phyloP scores from a whole-genome alignment of 2,329 filamentous ascomycete species.

The Thielaviopsis ethacetica region DNA sequence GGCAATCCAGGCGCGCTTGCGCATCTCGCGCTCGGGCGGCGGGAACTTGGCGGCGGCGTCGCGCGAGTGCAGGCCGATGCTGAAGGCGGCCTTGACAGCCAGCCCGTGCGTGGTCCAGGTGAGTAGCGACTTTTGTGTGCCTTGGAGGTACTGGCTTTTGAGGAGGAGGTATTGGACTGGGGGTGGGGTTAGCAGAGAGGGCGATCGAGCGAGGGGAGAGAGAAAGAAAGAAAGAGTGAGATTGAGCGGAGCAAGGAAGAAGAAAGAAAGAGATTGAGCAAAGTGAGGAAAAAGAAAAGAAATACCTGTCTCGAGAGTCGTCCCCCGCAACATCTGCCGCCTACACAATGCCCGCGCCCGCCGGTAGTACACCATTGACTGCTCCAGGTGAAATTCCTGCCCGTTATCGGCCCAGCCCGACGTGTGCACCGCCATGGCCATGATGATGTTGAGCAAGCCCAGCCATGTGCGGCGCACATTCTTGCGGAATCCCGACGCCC shows the following conservation, averaged over 20 bases:
- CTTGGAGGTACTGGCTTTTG: slow-evolving; percentile 20
- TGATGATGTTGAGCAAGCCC: slow-evolving; percentile 31
- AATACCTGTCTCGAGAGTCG: too few relatives aligned
- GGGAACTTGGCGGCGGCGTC: not conserved
- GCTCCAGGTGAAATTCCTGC: not conserved
- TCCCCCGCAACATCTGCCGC: too few relatives aligned
- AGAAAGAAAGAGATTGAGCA: too few relatives aligned
- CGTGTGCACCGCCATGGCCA: slow-evolving; percentile 18
- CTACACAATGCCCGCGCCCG: too few relatives aligned
- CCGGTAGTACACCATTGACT: not conserved
- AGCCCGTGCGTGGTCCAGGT: slow-evolving; percentile 19
- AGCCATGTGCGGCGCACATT: slow-evolving; percentile 31
- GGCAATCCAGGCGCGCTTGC: not conserved
- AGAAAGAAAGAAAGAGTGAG: too few relatives aligned
- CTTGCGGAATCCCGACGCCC: slow-evolving; percentile 1
- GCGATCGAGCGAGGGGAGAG: slow-evolving; percentile 16
- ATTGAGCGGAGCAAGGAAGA: too few relatives aligned
- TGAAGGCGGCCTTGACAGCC: slow-evolving; percentile 19
- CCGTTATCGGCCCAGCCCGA: not conserved
- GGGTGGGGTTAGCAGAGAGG: slow-evolving; percentile 12
- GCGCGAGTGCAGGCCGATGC: slow-evolving; percentile 19
- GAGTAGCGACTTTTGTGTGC: slow-evolving; percentile 20
- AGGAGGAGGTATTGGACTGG: slow-evolving; percentile 20
- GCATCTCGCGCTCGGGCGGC: not conserved
- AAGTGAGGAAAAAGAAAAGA: too few relatives aligned